These are phyloP conservation scores for Arthroderma sp. DNA, from an alignment of 2,329 filamentous ascomycete species.

Conservation along the genomic window DNA sequence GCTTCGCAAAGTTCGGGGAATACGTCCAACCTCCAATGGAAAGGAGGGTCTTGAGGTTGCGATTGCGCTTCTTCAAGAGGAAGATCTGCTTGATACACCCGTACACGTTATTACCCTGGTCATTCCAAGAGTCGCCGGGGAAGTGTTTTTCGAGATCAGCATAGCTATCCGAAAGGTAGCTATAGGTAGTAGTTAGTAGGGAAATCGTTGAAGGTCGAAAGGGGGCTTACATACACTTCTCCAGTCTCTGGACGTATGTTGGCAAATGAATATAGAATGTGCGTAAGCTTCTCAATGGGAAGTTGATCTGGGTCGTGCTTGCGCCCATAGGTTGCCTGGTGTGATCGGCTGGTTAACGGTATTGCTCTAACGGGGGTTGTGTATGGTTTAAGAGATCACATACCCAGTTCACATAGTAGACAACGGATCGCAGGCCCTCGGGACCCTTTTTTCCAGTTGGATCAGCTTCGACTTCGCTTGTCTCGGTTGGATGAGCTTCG, in stretches of 20 bases:
- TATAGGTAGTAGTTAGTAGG: conserved; percentile 7
- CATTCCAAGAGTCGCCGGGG: conserved; percentile 52
- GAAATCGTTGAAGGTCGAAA: neutral
- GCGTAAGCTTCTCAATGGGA: conserved; percentile 66
- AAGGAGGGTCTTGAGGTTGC: conserved; percentile 64
- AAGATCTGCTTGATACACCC: conserved; percentile 67
- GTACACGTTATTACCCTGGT: conserved; percentile 58
- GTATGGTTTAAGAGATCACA: conserved; percentile 5
- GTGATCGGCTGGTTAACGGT: neutral
- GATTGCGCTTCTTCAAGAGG: conserved; percentile 59
- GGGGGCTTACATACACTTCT: conserved; percentile 49
- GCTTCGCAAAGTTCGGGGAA: conserved; percentile 60
- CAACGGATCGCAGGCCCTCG: conserved; percentile 19
- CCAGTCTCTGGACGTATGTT: conserved; percentile 67
- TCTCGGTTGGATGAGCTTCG: no score
- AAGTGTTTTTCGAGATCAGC: conserved; percentile 60
- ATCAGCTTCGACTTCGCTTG: no score
- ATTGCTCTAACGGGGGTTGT: neutral
- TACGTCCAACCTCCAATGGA: conserved; percentile 75
- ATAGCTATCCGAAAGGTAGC: conserved; percentile 50
- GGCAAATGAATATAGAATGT: conserved; percentile 79
- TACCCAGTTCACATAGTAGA: conserved; percentile 35
- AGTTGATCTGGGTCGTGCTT: conserved; percentile 72
- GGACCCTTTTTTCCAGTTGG: neutral
- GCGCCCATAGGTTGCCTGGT: conserved; percentile 65